Percentiles rank a stretch among this genome's conserved stretches.
Evolutionary conservation across 2,329 filamentous ascomycete genomes (phyloP).

Genomic region (Kalmusia sp.): DNA sequence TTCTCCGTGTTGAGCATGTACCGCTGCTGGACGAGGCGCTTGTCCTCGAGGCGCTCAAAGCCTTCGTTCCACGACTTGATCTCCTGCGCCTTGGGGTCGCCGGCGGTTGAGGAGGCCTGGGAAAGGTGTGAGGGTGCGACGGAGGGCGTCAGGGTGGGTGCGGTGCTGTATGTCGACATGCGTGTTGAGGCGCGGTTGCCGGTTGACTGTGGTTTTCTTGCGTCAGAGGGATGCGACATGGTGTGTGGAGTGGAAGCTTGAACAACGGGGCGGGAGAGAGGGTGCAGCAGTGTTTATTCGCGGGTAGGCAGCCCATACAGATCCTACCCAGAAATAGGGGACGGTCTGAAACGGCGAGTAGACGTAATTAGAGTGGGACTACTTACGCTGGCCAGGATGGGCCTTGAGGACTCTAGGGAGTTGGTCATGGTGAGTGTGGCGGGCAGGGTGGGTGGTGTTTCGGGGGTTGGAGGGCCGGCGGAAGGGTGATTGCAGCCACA

Average conservation of each 20-base stretch:
- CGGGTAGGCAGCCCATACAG: slow-evolving; percentile 16
- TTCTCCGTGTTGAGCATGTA: slow-evolving; percentile 82
- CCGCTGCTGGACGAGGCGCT: slow-evolving; percentile 81
- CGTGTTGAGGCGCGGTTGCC: slow-evolving; percentile 51
- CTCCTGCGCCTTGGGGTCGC: slow-evolving; percentile 63
- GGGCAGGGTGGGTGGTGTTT: slow-evolving; percentile 14
- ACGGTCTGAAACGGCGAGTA: slow-evolving; percentile 35
- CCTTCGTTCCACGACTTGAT: slow-evolving; percentile 80
- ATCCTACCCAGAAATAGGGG: slow-evolving; percentile 21
- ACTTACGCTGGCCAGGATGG: slow-evolving; percentile 51
- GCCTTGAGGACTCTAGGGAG: slow-evolving; percentile 49
- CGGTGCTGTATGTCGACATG: slow-evolving; percentile 59
- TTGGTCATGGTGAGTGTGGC: slow-evolving; percentile 40
- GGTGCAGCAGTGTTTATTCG: slow-evolving; percentile 20
- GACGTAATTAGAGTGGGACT: slow-evolving; percentile 30
- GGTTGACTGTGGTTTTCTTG: slow-evolving; percentile 35
- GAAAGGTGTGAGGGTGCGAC: slow-evolving; percentile 54
- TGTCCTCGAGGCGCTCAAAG: slow-evolving; percentile 88
- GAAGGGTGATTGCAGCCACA: slow-evolving; percentile 7
- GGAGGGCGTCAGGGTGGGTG: slow-evolving; percentile 59
- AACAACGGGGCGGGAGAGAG: slow-evolving; percentile 7
- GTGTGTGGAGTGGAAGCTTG: slow-evolving; percentile 11
- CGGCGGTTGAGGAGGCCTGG: slow-evolving; percentile 39
- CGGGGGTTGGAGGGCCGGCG: slow-evolving; percentile 7
- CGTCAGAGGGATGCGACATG: slow-evolving; percentile 37